phyloP scores from a whole-genome alignment of 139 green algal genomes.

The Penium margaritaceum region DNA sequence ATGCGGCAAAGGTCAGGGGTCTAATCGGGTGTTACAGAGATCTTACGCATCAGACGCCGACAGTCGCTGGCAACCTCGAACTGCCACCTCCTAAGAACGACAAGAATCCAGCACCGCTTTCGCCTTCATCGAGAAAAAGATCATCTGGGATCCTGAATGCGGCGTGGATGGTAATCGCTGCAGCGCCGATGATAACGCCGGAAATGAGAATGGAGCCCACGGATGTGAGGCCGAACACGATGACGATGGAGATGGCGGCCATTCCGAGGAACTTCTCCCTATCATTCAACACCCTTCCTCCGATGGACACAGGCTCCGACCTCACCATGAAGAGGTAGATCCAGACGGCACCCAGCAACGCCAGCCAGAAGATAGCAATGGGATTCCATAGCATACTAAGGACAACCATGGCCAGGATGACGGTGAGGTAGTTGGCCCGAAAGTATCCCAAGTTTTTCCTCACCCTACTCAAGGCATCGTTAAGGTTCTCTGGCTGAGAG shows the following conservation, averaged over 20 bases:
- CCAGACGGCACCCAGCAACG: slow-evolving; percentile 63
- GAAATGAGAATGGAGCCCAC: slow-evolving; percentile 79
- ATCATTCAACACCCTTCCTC: slow-evolving; percentile 57
- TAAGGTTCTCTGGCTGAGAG: slow-evolving; percentile 61
- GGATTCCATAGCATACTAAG: slow-evolving; percentile 67
- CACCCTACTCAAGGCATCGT: slow-evolving; percentile 67
- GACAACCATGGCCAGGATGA: slow-evolving; percentile 58
- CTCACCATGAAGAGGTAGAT: slow-evolving; percentile 79
- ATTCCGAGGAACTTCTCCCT: slow-evolving; percentile 78
- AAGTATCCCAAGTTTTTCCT: slow-evolving; percentile 87
- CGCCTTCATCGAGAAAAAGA: slow-evolving; percentile 72
- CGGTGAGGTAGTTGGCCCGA: slow-evolving; percentile 79
- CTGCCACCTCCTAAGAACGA: slow-evolving; percentile 11
- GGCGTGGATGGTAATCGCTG: slow-evolving; percentile 64
- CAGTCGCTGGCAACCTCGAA: no score
- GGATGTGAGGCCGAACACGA: slow-evolving; percentile 84
- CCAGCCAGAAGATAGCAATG: slow-evolving; percentile 69
- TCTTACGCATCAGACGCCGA: no score
- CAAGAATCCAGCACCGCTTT: slow-evolving; percentile 58
- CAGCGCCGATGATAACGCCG: slow-evolving; percentile 38
- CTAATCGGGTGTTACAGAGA: no score
- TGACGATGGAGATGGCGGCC: slow-evolving; percentile 45
- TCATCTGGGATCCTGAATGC: slow-evolving; percentile 71
- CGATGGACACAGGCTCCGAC: slow-evolving; percentile 64
- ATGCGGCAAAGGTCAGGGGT: no score